A percentile compares a stretch with the other conserved stretches of the same genome.
phyloP scores from a whole-genome alignment of 441 rosid genomes.

The Euphorbia celastroides region DNA sequence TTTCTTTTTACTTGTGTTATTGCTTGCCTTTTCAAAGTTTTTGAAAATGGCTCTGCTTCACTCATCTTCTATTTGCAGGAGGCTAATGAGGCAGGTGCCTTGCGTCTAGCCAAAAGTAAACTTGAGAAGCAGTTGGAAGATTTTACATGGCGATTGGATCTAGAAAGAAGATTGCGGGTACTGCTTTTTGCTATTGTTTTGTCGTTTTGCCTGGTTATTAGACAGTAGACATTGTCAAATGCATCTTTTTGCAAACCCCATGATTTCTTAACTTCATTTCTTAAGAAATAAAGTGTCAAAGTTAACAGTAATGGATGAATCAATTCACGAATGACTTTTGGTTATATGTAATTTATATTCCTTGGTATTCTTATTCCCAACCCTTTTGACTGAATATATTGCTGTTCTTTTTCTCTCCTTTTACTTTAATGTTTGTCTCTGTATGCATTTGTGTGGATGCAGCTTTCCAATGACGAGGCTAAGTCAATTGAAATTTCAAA shows the following conservation, averaged over 20 bases:
- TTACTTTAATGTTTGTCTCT: slow-evolving; percentile 9
- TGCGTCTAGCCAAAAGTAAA: slow-evolving; percentile 87
- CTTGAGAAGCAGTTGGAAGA: slow-evolving; percentile 96
- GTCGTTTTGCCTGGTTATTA: neutral
- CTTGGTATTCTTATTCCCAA: neutral
- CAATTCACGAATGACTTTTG: neutral
- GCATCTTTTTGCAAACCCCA: neutral
- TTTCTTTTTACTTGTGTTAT: neutral
- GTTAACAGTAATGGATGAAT: neutral
- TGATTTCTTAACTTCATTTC: neutral
- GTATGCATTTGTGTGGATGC: slow-evolving; percentile 23
- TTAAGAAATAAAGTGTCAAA: neutral
- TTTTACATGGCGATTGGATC: slow-evolving; percentile 83
- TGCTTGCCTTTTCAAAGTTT: neutral
- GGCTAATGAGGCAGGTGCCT: slow-evolving; percentile 93
- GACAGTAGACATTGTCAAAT: neutral
- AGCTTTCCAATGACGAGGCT: slow-evolving; percentile 83
- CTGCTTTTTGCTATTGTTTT: slow-evolving; percentile 22
- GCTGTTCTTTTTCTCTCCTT: neutral
- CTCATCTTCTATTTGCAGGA: slow-evolving; percentile 42
- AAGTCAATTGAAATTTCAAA: slow-evolving; percentile 69
- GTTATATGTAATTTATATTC: neutral
- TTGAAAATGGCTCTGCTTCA: slow-evolving; percentile 1
- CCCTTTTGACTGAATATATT: neutral
- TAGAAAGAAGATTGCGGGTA: slow-evolving; percentile 94